Conservation (phyloP, 768 basidiomycete species). For the Kwoniella shandongensis region DNA sequence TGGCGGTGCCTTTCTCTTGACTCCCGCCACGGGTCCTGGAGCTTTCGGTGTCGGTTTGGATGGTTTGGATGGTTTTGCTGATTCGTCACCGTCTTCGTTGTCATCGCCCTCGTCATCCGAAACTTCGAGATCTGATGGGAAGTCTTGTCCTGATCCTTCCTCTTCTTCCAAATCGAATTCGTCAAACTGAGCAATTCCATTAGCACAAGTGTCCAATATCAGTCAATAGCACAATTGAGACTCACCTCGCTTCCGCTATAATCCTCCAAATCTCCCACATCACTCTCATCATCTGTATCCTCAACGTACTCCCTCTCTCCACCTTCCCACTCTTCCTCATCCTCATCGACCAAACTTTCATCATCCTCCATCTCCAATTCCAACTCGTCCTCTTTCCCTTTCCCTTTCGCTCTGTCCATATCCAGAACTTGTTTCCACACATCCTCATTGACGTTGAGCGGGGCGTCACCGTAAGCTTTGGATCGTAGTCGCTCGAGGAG, state of each 20-base stretch:
- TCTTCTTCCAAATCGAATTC: conserved; percentile 50
- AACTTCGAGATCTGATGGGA: conserved; percentile 48
- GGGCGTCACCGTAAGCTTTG: conserved; percentile 96
- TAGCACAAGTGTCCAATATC: neutral
- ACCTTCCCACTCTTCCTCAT: conserved; percentile 57
- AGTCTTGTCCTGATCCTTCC: conserved; percentile 40
- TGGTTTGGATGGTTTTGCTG: conserved; percentile 58
- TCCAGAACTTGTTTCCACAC: conserved; percentile 93
- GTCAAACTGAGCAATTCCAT: conserved; percentile 31
- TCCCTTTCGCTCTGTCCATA: conserved; percentile 59
- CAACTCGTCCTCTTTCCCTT: conserved; percentile 51
- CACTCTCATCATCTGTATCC: conserved; percentile 72
- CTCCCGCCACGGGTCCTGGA: conserved; percentile 12
- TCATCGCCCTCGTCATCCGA: conserved; percentile 56
- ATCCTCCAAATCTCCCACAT: conserved; percentile 67
- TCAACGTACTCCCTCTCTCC: conserved; percentile 64
- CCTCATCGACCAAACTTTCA: conserved; percentile 59
- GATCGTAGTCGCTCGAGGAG: conserved; percentile 91
- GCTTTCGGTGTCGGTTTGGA: conserved; percentile 54
- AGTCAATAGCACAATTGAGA: neutral
- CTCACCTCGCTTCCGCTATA: conserved; percentile 41
- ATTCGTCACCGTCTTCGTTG: conserved; percentile 56
- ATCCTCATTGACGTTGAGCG: conserved; percentile 94
- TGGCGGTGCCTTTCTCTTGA: conserved; percentile 30
- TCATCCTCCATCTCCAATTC: conserved; percentile 59